Base-by-base conservation (phyloP, 2,329 filamentous ascomycete genomes). In the Ploettnerulaceae sp. region DNA sequence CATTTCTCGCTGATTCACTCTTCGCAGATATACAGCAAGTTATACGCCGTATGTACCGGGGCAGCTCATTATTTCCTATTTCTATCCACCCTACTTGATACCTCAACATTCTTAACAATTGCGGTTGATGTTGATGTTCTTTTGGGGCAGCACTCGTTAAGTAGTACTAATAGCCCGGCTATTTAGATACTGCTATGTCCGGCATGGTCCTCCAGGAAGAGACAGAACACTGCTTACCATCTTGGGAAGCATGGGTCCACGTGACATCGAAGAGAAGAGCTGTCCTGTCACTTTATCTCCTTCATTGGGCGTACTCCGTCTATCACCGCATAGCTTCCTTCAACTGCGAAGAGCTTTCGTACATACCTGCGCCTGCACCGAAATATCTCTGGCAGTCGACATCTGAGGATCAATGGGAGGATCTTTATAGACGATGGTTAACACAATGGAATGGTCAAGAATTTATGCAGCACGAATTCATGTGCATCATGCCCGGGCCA, bases 231-330 rank as follows among this genome's bases (percentile, higher is more conserved):
- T 50, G 37, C 17, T 51, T 58, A 5, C 67, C 67, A 12, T 49
- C 56, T 2, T 69, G 64, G 65, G 57, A 64, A 15, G 51, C 59
- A 7, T 70, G 67, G 67, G 46, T 68, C 7, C 57, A 78, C 56
- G 69, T 82, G 54, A 79, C 81, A 51, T 68, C 69, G 34, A 81
- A 81, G 57, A 73, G 76, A 8, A 75, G 67, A 22, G 61, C 65
- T 2, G 54, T 68, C 1, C 52, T 67, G 22, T 48, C 60, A 5
- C 52, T 69, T 2, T 69, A 67, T 38, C 55, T 65, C 5, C 44
- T 69, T 7, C 62, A 69, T 38, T 70, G 67, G 67, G 61, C 64
- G 3, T 69, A 69, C 44, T 61, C 63, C n/a, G 60, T 66, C 1
- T 62, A 64, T 37, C 62, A 68, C 40, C 49, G 56, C 8, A 47